Percentiles rank a stretch among this genome's conserved stretches.
phyloP scores from a whole-genome alignment of 495 filamentous ascomycete species.

The Poronia punctata region DNA sequence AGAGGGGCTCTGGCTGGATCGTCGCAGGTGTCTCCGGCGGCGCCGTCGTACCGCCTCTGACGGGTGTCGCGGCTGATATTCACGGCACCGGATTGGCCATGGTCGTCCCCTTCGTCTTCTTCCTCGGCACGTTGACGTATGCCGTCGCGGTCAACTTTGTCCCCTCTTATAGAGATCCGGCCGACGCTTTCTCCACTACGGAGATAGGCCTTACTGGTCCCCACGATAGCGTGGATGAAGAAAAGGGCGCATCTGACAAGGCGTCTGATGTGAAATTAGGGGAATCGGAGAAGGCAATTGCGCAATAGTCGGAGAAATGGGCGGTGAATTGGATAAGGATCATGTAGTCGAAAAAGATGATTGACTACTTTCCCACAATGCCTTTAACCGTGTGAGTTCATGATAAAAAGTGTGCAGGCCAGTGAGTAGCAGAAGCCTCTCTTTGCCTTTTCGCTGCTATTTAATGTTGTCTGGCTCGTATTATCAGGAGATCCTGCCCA shows the following conservation, averaged over 20 bases:
- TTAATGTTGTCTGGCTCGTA: too few species aligned
- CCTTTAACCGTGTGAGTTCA: too few species aligned
- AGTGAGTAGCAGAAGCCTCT: too few species aligned
- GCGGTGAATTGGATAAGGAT: neutral
- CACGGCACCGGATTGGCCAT: constrained; percentile 38
- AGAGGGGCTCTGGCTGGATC: constrained; percentile 55
- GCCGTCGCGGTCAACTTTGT: constrained; percentile 57
- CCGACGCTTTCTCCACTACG: constrained; percentile 51
- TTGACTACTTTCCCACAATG: too few species aligned
- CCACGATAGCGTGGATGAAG: constrained; percentile 15
- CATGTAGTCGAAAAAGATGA: too few species aligned
- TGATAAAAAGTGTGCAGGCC: too few species aligned
- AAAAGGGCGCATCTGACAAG: constrained; percentile 18
- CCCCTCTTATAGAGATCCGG: constrained; percentile 50
- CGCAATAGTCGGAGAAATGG: neutral
- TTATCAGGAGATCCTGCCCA: too few species aligned
- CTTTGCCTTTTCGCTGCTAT: too few species aligned
- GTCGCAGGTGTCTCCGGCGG: constrained; percentile 59
- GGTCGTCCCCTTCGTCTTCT: constrained; percentile 50
- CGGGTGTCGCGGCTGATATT: constrained; percentile 49
- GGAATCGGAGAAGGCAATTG: constrained; percentile 12
- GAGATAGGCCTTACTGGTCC: constrained; percentile 40
- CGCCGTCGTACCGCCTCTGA: constrained; percentile 57
- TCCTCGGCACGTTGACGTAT: constrained; percentile 54
- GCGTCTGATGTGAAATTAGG: constrained; percentile 22